These are phyloP conservation scores for Cotoneaster glaucophyllus DNA, from an alignment of 306 rosid genomes.

Conservation along the genomic window DNA sequence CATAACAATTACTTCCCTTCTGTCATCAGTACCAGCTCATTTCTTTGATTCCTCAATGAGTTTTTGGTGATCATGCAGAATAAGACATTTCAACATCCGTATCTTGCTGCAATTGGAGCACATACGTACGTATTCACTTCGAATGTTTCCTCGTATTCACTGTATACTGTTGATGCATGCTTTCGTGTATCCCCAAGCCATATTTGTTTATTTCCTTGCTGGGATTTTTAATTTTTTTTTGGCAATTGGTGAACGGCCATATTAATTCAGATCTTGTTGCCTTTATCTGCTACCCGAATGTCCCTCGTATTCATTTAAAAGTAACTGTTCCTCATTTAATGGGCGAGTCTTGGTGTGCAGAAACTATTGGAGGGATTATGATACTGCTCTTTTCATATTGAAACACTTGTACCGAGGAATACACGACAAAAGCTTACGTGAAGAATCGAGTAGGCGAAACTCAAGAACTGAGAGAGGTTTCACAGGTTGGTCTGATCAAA, in stretches of 20 bases:
- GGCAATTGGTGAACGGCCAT: background rate
- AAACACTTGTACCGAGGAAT: slow-evolving; percentile 66
- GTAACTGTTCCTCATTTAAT: background rate
- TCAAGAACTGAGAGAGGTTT: slow-evolving; percentile 25
- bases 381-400: slow-evolving; percentile 80
- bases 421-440: slow-evolving; percentile 39
- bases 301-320: background rate
- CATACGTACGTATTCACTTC: slow-evolving; percentile 63
- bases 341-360: slow-evolving; percentile 33
- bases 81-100: slow-evolving; percentile 85
- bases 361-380: slow-evolving; percentile 94
- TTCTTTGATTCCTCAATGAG: background rate
- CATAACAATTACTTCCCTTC: background rate
- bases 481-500: slow-evolving; percentile 38
- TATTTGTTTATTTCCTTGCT: background rate
- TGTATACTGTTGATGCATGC: background rate
- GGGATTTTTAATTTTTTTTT: background rate
- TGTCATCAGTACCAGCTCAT: background rate
- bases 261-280: background rate
- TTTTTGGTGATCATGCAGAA: slow-evolving; percentile 57
- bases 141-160: background rate
- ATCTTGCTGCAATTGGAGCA: slow-evolving; percentile 80
- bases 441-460: slow-evolving; percentile 19
- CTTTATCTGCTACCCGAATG: background rate
- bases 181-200: background rate